Evolutionary conservation across 2,329 filamentous ascomycete species (phyloP).

Genomic region (Geosmithia morbida): DNA sequence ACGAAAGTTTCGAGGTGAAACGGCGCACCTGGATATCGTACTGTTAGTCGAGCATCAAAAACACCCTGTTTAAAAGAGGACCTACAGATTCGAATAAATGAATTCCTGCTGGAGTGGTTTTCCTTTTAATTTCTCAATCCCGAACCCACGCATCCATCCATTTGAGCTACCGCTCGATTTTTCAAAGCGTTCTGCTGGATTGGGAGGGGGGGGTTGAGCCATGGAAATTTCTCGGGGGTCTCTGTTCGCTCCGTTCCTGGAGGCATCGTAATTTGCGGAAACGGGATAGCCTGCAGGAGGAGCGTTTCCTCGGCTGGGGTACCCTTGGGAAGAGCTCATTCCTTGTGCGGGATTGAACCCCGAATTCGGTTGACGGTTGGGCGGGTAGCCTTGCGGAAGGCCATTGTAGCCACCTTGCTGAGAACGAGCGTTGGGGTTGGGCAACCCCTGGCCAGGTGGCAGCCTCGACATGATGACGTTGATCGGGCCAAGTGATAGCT

Average conservation of each 20-base stretch:
- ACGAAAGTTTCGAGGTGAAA: too few relatives aligned
- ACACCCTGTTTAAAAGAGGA: too few relatives aligned
- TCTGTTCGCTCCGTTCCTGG: not conserved
- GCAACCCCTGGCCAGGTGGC: conserved; percentile 7
- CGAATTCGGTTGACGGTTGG: conserved; percentile 15
- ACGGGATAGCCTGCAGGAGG: not conserved
- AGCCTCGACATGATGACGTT: conserved; percentile 14
- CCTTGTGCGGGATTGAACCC: conserved; percentile 13
- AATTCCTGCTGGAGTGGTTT: conserved; percentile 30
- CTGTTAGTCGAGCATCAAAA: too few relatives aligned
- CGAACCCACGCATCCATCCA: too few relatives aligned
- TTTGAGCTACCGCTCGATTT: not conserved
- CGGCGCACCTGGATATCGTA: too few relatives aligned
- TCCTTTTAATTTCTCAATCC: too few relatives aligned
- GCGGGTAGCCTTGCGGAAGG: conserved; percentile 2
- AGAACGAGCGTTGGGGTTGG: not conserved
- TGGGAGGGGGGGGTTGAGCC: not conserved
- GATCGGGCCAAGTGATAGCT: too few relatives aligned
- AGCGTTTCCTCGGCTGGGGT: conserved; percentile 14
- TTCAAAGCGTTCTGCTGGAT: not conserved
- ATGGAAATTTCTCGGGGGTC: not conserved
- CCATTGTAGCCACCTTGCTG: not conserved
- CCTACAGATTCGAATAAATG: too few relatives aligned
- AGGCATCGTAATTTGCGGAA: conserved; percentile 5
- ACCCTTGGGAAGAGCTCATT: conserved; percentile 11